Base-by-base conservation (phyloP, 495 filamentous ascomycete genomes). In the Aspergillus campestris region DNA sequence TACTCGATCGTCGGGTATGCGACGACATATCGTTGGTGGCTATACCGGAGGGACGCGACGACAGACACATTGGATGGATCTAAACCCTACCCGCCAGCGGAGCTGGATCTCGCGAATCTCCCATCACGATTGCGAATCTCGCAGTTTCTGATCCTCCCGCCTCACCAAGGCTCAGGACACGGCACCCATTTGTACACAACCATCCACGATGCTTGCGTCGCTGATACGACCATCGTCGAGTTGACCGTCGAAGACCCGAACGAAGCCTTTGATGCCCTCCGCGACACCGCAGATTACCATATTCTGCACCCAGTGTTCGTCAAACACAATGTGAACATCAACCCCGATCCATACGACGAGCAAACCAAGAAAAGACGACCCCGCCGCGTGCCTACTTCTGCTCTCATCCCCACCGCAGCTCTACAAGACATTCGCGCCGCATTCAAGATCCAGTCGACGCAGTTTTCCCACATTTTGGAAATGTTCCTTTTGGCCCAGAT, bases 171-270 rank as follows among this genome's bases (percentile, higher is more conserved):
- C 44, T 77, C 81, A 39, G 86, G 86, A 13, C 80, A 92, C 50
- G 92, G 94, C 38, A 76, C 80, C 11, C 71, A 80, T 34, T 79
- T 98, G 42, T 98, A 96, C 71, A 79, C 78, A 43, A 72, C 80
- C 31, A 85, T 97, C 53, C 84, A 85, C 50, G 59, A 70, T 0
- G 64, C 76, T 48, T 86, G 84, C 57, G 70, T 81, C 46, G 60
- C 71, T 18, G 74, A 83, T 38, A 52, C 77, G 0, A 75, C 78
- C 14, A 80, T 86, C 27, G 67, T 76, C 38, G 92, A 99, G 61
- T 73, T 99, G 52, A 92, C 91, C 0, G 86, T 99, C 13, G 92
- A 99, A 65, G 90, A 97, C 54, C 92, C 92, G 0, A 96, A 89
- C 56, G 90, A 97, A 59, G 81, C 82, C 10, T 99, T 99, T 53